Percentiles rank a stretch among this genome's conserved stretches.
Conservation (phyloP, 345 rosid species). For the Carallia brachiata region DNA sequence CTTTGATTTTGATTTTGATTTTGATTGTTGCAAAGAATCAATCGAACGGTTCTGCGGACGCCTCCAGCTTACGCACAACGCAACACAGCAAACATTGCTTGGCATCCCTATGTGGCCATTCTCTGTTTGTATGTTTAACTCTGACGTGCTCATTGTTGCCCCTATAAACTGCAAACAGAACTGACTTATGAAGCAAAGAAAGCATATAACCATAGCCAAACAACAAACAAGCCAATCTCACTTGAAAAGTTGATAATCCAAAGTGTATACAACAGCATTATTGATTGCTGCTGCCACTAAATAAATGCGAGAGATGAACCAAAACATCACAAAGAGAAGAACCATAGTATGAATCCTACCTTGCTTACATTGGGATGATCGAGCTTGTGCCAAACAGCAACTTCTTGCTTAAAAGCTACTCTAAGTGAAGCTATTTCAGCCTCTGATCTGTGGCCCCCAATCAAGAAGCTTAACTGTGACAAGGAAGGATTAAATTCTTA, state of each 20-base stretch:
- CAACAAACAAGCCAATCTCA: neutral
- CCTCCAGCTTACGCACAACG: constrained; percentile 4
- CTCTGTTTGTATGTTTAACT: constrained; percentile 24
- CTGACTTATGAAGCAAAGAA: neutral
- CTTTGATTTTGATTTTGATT: too few species aligned
- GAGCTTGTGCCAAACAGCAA: constrained; percentile 36
- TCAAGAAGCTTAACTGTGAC: constrained; percentile 34
- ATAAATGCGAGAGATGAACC: neutral
- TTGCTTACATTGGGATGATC: constrained; percentile 39
- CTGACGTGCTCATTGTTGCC: constrained; percentile 27
- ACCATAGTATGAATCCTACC: constrained; percentile 17
- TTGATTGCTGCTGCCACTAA: neutral
- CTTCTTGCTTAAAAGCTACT: constrained; percentile 36
- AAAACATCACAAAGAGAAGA: neutral
- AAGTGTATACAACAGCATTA: too few species aligned
- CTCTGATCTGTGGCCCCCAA: constrained; percentile 31
- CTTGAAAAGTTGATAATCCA: too few species aligned
- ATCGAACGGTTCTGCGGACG: too few species aligned
- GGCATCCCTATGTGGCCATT: constrained; percentile 29
- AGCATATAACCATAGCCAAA: neutral
- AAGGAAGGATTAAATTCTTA: neutral
- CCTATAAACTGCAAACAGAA: constrained; percentile 31
- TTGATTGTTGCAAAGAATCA: too few species aligned
- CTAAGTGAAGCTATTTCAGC: constrained; percentile 30
- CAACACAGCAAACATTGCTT: constrained; percentile 27